These are phyloP conservation scores for Effrenium voratum DNA, from an alignment of 73 alveolate species.

Conservation along the genomic window DNA sequence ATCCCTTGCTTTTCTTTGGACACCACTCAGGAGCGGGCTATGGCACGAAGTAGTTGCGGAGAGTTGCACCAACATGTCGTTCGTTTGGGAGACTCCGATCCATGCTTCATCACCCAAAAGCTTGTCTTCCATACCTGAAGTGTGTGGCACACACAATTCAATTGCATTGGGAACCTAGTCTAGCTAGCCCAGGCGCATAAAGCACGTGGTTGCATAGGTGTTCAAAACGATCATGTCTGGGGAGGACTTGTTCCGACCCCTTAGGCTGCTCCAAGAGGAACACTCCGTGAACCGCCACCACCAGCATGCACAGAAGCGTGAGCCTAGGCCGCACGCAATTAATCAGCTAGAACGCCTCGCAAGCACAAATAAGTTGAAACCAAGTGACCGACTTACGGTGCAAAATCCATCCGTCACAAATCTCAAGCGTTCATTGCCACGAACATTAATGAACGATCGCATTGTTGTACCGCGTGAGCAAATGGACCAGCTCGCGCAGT, in stretches of 20 bases:
- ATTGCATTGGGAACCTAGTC: neutral
- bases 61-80: neutral
- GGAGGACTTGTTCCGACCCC: slow-evolving; percentile 31
- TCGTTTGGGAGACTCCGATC: neutral
- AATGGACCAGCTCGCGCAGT: slow-evolving; percentile 1
- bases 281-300: slow-evolving; percentile 13
- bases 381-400: neutral
- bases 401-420: neutral
- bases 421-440: neutral
- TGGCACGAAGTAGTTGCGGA: too few species aligned
- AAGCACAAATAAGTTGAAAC: too few species aligned
- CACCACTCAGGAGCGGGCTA: too few species aligned
- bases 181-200: neutral
- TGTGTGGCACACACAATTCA: neutral
- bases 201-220: slow-evolving; percentile 20
- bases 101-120: slow-evolving; percentile 5
- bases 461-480: neutral
- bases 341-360: neutral
- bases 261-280: slow-evolving; percentile 22
- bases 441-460: neutral
- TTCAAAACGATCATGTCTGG: neutral
- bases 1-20: neutral
- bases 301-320: neutral
- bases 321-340: neutral
- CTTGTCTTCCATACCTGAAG: neutral